Base-by-base conservation (phyloP, 129 eudicot genomes). In the Gnaphalium uliginosum region DNA sequence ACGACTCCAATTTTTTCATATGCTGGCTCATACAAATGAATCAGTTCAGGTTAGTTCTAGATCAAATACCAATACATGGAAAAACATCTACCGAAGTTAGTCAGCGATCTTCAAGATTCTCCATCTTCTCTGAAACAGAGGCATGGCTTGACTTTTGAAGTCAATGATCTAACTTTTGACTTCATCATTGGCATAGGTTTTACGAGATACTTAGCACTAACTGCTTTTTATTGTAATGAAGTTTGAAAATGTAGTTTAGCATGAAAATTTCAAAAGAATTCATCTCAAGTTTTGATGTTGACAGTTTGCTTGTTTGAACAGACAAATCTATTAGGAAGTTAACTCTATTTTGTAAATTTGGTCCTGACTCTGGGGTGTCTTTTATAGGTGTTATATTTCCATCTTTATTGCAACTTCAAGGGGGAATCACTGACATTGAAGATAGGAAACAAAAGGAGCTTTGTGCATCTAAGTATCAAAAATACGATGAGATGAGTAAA, bases 331-430 rank as follows among this genome's bases (percentile, higher is more conserved):
- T 46, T 15, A 29, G 15, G 69, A 6, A 21, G 21, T 43, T 17
- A 32, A 2, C 27, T 19, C 30, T 19, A 32, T 79, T 35, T 73
- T 72, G 24, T 46, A 19, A 37, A 14, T 39, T 37, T 73, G 69
- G 83, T 56, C 72, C 78, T 79, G 32, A 73, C 32, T 56, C 41
- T 50, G 26, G 37, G 69, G 17, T 58, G 6, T 33, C 21, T 25
- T 71, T 37, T 53, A 39, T 76, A 91, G 97, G 87, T 70, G 86
- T 91, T 48, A 91, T 91, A 74, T 89, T 86, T 67, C 97, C 97
- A 39, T 91, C 97, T 68, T 75, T 91, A 69, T 29, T 91, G 90
- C 96, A 86, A 89, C 96, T 91, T 83, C 87, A 91, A 69, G 70
- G 81, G 63, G 97, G 97, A 74, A 85, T 91, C 57, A 91, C 85